A percentile compares a stretch with the other conserved stretches of the same genome.
Evolutionary conservation across 1,284 basidiomycete species (phyloP).

Genomic region (Sporisorium scitamineum): DNA sequence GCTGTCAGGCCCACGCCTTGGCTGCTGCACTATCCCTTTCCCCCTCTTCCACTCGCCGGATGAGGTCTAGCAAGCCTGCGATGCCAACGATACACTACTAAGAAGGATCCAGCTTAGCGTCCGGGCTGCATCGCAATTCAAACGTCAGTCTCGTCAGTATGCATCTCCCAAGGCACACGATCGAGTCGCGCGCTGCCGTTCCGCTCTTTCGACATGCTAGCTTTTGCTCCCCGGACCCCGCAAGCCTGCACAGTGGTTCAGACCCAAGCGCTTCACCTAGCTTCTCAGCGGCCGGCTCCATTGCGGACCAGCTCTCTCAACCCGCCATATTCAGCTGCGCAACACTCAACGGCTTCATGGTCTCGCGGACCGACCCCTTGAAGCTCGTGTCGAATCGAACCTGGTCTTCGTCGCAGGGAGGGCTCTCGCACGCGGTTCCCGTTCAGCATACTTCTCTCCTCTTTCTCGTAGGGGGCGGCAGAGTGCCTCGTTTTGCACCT

Average conservation of each 20-base stretch:
- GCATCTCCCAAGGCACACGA: conserved; percentile 59
- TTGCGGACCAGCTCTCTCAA: conserved; percentile 14
- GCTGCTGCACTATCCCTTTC: not conserved
- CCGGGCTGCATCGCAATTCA: not conserved
- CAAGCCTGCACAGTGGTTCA: not conserved
- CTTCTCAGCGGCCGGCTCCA: no score
- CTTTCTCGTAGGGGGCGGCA: conserved; percentile 61
- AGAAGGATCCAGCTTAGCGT: not conserved
- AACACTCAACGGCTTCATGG: conserved; percentile 56
- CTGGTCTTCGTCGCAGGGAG: conserved; percentile 56
- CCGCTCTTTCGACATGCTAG: conserved; percentile 53
- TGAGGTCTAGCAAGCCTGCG: conserved; percentile 5
- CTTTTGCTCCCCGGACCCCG: conserved; percentile 38
- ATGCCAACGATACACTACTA: conserved; percentile 13
- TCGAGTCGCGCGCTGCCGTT: conserved; percentile 49
- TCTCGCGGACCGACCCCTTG: conserved; percentile 52
- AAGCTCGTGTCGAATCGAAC: conserved; percentile 44
- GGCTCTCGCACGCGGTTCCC: conserved; percentile 49
- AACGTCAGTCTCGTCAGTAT: conserved; percentile 26
- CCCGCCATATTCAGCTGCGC: conserved; percentile 60
- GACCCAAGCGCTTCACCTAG: not conserved
- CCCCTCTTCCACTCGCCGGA: not conserved
- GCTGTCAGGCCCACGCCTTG: not conserved
- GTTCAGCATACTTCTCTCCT: conserved; percentile 57
- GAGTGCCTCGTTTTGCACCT: conserved; percentile 61